Base-by-base conservation (phyloP, 768 basidiomycete genomes). In the Boletales sp. region DNA sequence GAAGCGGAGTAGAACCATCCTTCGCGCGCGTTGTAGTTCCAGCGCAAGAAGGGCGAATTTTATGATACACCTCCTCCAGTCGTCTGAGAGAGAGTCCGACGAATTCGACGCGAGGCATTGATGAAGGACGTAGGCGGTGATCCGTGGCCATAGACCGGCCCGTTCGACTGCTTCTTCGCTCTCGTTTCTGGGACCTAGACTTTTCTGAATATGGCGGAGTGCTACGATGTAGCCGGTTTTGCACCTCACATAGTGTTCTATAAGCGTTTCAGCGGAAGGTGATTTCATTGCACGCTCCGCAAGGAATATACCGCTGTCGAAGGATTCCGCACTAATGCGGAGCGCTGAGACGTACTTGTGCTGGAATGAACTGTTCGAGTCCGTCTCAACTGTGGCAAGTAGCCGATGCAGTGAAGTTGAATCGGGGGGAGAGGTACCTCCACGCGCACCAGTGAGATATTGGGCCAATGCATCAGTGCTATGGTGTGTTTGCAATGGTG, bases 121-220 rank as follows among this genome's bases (percentile, higher is more conserved):
- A 12, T 74, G 55, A 9, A 76, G 59, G 14, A 57, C 45, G 43
- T 53, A 58, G 3, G 50, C 32, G 7, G 68, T 67, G 11, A 68
- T 45, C n/a, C 63, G 60, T 7, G 73, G 73, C 71, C 72, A 73
- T 45, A 65, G 54, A 12, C 61, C 59, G 14, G 55, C 35, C n/a
- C 27, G 18, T 11, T 24, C 17, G 4, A 59, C 9, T 1, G 57
- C 47, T 2, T 32, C 32, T 37, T 61, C 59, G 11, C 37, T 17
- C 2, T 38, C 1, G n/a, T 8, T 38, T 38, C n/a, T 38, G 8
- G 37, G 37, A 8, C 37, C 37, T 17, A 38, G 17, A 38, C 18
- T 7, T 18, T 1, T 2, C 37, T 38, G 37, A 17, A 38, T n/a
- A 17, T 18, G n/a, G n/a, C 8, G 37, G 10, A 38, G 37, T 8